phyloP scores from a whole-genome alignment of 805 yeast genomes.

The Ogataea nakhonphanomensis region DNA sequence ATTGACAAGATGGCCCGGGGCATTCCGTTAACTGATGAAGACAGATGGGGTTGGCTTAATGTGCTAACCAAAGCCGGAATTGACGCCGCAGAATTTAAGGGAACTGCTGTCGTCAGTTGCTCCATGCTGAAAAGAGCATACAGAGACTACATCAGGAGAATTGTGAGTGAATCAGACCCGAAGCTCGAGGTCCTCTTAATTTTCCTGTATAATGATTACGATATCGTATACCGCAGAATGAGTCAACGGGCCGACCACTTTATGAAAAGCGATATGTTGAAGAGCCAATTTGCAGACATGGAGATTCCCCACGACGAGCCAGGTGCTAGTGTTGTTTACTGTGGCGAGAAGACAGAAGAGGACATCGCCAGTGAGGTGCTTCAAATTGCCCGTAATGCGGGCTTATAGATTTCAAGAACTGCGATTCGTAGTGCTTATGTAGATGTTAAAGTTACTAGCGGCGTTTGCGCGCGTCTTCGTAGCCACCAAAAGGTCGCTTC shows the following conservation, averaged over 20 bases:
- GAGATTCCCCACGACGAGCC: slow-evolving; percentile 53
- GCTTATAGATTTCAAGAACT: too few species aligned
- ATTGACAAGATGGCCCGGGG: slow-evolving; percentile 81
- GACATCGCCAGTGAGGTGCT: slow-evolving; percentile 14
- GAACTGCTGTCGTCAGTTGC: slow-evolving; percentile 64
- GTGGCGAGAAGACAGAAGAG: slow-evolving; percentile 19
- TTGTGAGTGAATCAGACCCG: slow-evolving; percentile 20
- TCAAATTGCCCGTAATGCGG: background rate
- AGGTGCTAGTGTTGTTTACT: slow-evolving; percentile 16
- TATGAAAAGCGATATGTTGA: slow-evolving; percentile 84
- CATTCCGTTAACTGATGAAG: slow-evolving; percentile 80
- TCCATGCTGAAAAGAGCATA: slow-evolving; percentile 78
- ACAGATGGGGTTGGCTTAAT: slow-evolving; percentile 87
- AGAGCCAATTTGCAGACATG: slow-evolving; percentile 71
- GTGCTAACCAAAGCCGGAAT: slow-evolving; percentile 41
- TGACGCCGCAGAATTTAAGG: slow-evolving; percentile 31
- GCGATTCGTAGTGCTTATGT: too few species aligned
- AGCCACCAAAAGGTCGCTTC: slow-evolving; percentile 13
- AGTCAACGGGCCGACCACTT: slow-evolving; percentile 67
- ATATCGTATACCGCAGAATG: slow-evolving; percentile 60
- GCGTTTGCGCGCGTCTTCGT: slow-evolving; percentile 18
- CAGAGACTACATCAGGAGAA: slow-evolving; percentile 54
- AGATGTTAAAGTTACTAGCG: slow-evolving; percentile 1
- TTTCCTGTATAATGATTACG: slow-evolving; percentile 62
- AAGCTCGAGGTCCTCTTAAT: slow-evolving; percentile 52